Evolutionary conservation across 768 basidiomycete genomes (phyloP).

Genomic region (Daedaleopsis nitida): DNA sequence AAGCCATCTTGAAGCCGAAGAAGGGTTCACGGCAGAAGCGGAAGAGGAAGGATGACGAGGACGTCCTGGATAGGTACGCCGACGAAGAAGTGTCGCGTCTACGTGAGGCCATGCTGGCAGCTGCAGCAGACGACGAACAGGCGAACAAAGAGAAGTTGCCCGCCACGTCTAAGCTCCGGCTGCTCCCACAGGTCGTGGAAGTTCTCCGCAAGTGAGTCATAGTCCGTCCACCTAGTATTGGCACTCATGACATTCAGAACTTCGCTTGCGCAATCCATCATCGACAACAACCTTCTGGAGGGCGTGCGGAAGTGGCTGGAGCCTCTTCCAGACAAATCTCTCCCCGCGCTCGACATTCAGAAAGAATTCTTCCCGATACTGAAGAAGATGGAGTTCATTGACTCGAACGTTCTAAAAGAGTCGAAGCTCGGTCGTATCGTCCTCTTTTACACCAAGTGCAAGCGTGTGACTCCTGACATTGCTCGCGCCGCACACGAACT

Average conservation of each 20-base stretch:
- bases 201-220: conserved; percentile 83
- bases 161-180: conserved; percentile 79
- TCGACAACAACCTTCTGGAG: conserved; percentile 92
- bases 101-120: conserved; percentile 84
- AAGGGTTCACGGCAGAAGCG: conserved; percentile 63
- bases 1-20: conserved; percentile 84
- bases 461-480: conserved; percentile 82
- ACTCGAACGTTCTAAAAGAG: conserved; percentile 87
- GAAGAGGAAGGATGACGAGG: conserved; percentile 79
- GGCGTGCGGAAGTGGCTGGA: conserved; percentile 92
- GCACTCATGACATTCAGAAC: conserved; percentile 47
- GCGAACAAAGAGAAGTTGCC: conserved; percentile 80
- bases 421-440: conserved; percentile 87
- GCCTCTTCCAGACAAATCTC: conserved; percentile 87
- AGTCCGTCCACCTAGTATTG: not conserved
- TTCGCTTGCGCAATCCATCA: conserved; percentile 86
- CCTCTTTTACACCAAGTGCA: conserved; percentile 95
- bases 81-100: conserved; percentile 91
- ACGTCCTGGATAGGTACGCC: conserved; percentile 81
- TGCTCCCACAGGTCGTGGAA: conserved; percentile 90
- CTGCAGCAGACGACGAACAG: conserved; percentile 81
- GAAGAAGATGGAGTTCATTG: conserved; percentile 90
- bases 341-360: conserved; percentile 96
- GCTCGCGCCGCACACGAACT: conserved; percentile 82
- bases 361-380: conserved; percentile 85